These are phyloP conservation scores for Colletotrichum sp. DNA, from an alignment of 2,329 filamentous ascomycete species.

Conservation along the genomic window DNA sequence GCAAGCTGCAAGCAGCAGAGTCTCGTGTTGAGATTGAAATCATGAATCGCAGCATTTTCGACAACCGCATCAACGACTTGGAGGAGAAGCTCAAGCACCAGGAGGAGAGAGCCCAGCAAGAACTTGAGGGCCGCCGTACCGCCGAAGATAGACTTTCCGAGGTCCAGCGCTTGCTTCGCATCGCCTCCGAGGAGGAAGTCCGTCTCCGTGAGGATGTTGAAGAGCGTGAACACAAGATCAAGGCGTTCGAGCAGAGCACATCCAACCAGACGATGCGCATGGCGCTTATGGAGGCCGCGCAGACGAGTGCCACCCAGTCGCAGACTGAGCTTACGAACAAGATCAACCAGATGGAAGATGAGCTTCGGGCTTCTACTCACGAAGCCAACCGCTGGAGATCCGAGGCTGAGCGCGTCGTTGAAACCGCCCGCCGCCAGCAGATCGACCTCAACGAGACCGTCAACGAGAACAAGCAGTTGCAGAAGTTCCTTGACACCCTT, in stretches of 20 bases:
- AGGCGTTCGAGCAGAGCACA: slow-evolving; percentile 59
- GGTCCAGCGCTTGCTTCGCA: slow-evolving; percentile 71
- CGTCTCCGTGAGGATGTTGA: slow-evolving; percentile 71
- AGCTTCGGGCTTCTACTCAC: slow-evolving; percentile 60
- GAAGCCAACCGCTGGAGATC: slow-evolving; percentile 66
- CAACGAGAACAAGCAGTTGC: slow-evolving; percentile 75
- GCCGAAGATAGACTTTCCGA: slow-evolving; percentile 77
- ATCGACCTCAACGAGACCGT: slow-evolving; percentile 53
- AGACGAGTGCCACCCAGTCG: slow-evolving; percentile 59
- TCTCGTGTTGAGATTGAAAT: slow-evolving; percentile 66
- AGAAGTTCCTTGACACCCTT: slow-evolving; percentile 75
- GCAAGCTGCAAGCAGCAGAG: slow-evolving; percentile 61
- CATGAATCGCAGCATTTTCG: slow-evolving; percentile 63
- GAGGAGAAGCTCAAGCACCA: slow-evolving; percentile 71
- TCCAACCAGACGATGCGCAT: slow-evolving; percentile 66
- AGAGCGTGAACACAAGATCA: slow-evolving; percentile 72
- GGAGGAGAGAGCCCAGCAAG: slow-evolving; percentile 68
- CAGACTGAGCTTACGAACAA: slow-evolving; percentile 62
- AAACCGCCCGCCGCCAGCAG: slow-evolving; percentile 53
- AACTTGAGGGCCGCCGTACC: slow-evolving; percentile 66
- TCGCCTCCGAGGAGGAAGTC: slow-evolving; percentile 75
- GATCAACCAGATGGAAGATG: slow-evolving; percentile 57
- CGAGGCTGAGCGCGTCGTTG: slow-evolving; percentile 65
- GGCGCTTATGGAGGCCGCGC: slow-evolving; percentile 72
- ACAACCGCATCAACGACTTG: slow-evolving; percentile 70